phyloP scores from a whole-genome alignment of 306 rosid genomes.

The Ormosia emarginata region DNA sequence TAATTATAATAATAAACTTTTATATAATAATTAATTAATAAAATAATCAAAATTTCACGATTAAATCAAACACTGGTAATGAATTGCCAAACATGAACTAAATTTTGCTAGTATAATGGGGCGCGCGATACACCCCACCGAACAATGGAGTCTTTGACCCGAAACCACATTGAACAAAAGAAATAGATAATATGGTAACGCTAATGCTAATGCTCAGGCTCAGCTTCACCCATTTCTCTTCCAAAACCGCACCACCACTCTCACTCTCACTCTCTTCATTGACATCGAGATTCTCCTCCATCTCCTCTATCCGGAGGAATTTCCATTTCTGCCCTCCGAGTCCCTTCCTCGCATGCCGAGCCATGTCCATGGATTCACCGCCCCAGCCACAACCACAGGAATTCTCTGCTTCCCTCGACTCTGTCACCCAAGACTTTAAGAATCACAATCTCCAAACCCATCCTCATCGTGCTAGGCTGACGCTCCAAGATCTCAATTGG shows the following conservation, averaged over 20 bases:
- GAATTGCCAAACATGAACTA: no score
- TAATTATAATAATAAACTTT: no score
- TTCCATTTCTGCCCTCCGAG: conserved; percentile 33
- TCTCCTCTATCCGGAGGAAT: conserved; percentile 17
- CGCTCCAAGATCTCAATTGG: conserved; percentile 88
- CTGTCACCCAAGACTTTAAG: conserved; percentile 59
- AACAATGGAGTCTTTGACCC: background rate
- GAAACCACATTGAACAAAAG: no score
- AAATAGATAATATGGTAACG: background rate
- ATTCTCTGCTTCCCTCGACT: conserved; percentile 51
- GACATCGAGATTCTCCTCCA: background rate
- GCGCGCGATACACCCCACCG: no score
- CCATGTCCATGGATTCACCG: conserved; percentile 55
- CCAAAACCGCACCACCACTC: background rate
- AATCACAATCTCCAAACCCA: conserved; percentile 27
- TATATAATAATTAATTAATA: no score
- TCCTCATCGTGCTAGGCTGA: background rate
- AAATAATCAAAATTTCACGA: no score
- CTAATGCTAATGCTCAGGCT: background rate
- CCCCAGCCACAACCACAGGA: background rate
- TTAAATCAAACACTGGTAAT: no score
- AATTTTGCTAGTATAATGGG: no score
- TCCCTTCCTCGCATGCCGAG: conserved; percentile 30
- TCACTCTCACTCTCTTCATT: background rate
- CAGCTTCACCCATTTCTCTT: background rate